Base-by-base conservation (phyloP, 371 early-diverging fungal species). In the Parasitella parasitica region DNA sequence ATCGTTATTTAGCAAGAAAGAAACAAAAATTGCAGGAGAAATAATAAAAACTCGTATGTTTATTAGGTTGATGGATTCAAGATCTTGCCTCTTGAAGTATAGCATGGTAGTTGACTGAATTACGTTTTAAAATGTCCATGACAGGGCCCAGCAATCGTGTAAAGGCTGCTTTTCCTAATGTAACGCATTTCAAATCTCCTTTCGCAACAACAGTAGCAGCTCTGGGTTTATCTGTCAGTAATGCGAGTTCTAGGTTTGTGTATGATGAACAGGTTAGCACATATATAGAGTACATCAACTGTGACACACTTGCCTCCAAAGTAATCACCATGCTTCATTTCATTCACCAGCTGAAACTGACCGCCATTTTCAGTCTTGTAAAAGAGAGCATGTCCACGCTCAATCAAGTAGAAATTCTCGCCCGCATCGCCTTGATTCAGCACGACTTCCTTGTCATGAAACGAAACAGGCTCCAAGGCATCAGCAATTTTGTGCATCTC, bases 401-500 rank as follows among this genome's bases (percentile, higher is more conserved):
- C 96, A 65, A 97, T 92, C 39, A 96, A 88, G 75, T 89, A 91
- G 65, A 90, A 91, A 64, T 78, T 81, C 58, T 89, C 83, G 41
- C 91, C 91, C 7, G 79, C 76, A 64, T 94, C 94, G 15, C 96
- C 96, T 77, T 97, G 94, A 56, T 73, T 75, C 46, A 95, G 88
- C 26, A 97, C 89, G 4, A 86, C 73, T 7, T 93, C 88, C 32
- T 83, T 86, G 64, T 93, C 91, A 26, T 85, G 76, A 79, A 83
- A 96, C n/a, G 81, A 72, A 6, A 91, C 86, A n/a, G 89, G 81
- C 69, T 94, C 94, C 15, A 97, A 78, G 6, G 94, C 92, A 73
- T 97, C 97, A 34, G 95, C 93, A 68, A 97, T 93, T 76, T 94
- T 94, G 77, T 93, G 93, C 51, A 92, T 85, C 69, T 96, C 96